These are phyloP conservation scores for Blastobotrys aristatus DNA, from an alignment of 1,139 yeast genomes.

Conservation along the genomic window DNA sequence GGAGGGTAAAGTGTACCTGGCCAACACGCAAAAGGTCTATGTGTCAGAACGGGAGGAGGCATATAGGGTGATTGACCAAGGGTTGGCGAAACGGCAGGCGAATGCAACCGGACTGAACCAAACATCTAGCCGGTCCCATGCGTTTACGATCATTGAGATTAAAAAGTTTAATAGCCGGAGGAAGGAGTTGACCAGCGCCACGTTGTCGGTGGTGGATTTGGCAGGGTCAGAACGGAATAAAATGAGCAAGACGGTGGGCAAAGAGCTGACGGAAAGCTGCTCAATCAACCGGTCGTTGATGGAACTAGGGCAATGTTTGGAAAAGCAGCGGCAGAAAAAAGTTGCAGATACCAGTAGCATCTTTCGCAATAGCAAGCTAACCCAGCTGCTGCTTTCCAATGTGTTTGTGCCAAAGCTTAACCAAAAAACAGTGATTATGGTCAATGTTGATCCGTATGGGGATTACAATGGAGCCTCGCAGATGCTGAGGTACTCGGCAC, in stretches of 20 bases:
- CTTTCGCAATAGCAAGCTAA: conserved; percentile 44
- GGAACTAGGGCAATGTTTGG: conserved; percentile 45
- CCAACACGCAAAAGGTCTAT: conserved; percentile 28
- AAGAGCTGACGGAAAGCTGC: conserved; percentile 39
- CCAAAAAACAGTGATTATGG: conserved; percentile 35
- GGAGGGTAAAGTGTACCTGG: conserved; percentile 24
- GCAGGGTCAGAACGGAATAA: conserved; percentile 50
- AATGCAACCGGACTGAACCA: conserved; percentile 35
- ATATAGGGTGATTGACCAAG: conserved; percentile 28
- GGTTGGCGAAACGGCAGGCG: conserved; percentile 29
- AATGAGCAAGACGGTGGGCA: conserved; percentile 39
- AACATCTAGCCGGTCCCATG: conserved; percentile 39
- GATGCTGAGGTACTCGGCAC: conserved; percentile 40
- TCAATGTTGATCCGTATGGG: conserved; percentile 64
- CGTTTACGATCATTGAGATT: conserved; percentile 37
- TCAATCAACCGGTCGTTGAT: conserved; percentile 43
- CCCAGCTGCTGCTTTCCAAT: conserved; percentile 45
- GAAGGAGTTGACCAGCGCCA: conserved; percentile 17
- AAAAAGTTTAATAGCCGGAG: conserved; percentile 24
- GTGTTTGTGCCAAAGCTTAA: conserved; percentile 36
- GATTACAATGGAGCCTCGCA: conserved; percentile 53
- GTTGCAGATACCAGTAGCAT: conserved; percentile 31
- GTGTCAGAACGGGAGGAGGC: conserved; percentile 30
- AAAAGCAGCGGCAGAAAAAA: conserved; percentile 32
- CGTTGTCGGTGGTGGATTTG: conserved; percentile 44